Percentiles rank a stretch among this genome's conserved stretches.
These are phyloP conservation scores for Apophysomyces sp. DNA, from an alignment of 371 early-diverging fungal species.

Conservation along the genomic window DNA sequence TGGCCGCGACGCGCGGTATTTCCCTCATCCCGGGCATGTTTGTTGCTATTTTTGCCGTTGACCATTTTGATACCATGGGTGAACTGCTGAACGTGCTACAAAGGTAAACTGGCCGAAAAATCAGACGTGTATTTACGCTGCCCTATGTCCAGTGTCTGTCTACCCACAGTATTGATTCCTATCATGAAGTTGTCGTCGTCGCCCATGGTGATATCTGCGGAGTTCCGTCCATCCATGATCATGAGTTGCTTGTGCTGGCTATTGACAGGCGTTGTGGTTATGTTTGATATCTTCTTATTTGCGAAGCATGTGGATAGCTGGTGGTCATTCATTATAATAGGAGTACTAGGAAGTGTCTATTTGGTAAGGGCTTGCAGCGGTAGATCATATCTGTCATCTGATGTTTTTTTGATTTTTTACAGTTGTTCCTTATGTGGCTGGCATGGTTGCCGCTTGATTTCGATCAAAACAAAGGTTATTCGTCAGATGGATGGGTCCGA, in stretches of 20 bases:
- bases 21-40: conserved; percentile 69
- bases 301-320: conserved; percentile 28
- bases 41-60: conserved; percentile 63
- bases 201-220: conserved; percentile 36
- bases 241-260: conserved; percentile 23
- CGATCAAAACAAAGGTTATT: neutral
- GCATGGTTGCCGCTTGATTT: conserved; percentile 18
- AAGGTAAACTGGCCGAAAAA: conserved; percentile 15
- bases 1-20: conserved; percentile 60
- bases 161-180: conserved; percentile 73
- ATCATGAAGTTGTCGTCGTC: conserved; percentile 60
- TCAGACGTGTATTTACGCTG: neutral
- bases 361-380: neutral
- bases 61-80: conserved; percentile 65
- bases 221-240: conserved; percentile 39
- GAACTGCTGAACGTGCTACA: conserved; percentile 69
- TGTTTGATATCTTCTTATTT: conserved; percentile 50
- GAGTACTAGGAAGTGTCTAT: neutral
- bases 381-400: neutral
- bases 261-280: conserved; percentile 42
- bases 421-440: conserved; percentile 22
- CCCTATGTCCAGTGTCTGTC: conserved; percentile 50
- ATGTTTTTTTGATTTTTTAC: neutral
- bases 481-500: neutral
- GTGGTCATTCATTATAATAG: conserved; percentile 11